Evolutionary conservation across 2,329 filamentous ascomycete genomes (phyloP).

Genomic region (Lasiodiplodia hormozganensis): DNA sequence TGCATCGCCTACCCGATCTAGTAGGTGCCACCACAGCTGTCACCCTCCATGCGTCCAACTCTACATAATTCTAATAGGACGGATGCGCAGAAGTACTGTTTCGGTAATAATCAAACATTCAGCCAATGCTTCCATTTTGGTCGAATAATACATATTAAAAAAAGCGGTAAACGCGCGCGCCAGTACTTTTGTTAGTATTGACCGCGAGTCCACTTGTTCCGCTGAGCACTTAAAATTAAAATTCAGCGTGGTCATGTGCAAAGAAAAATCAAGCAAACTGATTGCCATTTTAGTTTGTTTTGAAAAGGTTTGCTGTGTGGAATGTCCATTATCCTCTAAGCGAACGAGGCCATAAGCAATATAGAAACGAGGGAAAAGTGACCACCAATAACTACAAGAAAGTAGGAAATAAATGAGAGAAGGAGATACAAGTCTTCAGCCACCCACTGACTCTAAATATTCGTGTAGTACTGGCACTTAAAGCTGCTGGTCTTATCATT

Average conservation of each 20-base stretch:
- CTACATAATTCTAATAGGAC: background rate
- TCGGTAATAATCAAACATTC: too few relatives aligned
- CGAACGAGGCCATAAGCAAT: background rate
- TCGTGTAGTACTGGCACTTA: background rate
- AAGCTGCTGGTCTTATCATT: background rate
- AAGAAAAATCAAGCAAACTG: background rate
- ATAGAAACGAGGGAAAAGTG: background rate
- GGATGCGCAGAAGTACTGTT: too few relatives aligned
- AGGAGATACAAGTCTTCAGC: too few relatives aligned
- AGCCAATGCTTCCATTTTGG: too few relatives aligned
- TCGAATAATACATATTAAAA: too few relatives aligned
- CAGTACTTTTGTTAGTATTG: too few relatives aligned
- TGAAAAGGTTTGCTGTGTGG: background rate
- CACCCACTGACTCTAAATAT: background rate
- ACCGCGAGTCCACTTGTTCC: too few relatives aligned
- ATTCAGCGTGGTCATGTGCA: too few relatives aligned
- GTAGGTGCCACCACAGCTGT: constrained; percentile 2
- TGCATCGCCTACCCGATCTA: background rate
- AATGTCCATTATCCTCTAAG: background rate
- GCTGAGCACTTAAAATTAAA: too few relatives aligned
- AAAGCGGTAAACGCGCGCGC: too few relatives aligned
- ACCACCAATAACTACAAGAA: background rate
- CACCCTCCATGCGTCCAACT: background rate
- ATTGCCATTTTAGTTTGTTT: background rate
- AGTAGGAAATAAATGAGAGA: too few relatives aligned